Evolutionary conservation across 2,329 filamentous ascomycete species (phyloP).

Genomic region (Stemphylium lycopersici): DNA sequence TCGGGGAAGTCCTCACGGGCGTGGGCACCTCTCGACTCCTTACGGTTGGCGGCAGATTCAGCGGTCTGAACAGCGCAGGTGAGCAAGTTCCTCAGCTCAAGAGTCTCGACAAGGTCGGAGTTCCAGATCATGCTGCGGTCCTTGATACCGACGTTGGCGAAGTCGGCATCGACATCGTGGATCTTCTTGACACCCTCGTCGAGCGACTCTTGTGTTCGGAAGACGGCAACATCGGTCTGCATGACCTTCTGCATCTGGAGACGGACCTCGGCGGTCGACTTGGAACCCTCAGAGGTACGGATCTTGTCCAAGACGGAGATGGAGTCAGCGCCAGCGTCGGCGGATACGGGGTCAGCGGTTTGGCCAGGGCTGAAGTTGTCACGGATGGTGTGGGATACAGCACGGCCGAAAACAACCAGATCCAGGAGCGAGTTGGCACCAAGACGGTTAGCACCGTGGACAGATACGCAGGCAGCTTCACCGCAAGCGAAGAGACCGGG

Average conservation of each 20-base stretch:
- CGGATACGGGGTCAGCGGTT: conserved; percentile 77
- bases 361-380: conserved; percentile 88
- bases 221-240: conserved; percentile 96
- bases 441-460: conserved; percentile 97
- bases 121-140: conserved; percentile 99
- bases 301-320: conserved; percentile 86
- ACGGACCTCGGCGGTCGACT: conserved; percentile 86
- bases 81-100: conserved; percentile 92
- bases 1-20: conserved; percentile 96
- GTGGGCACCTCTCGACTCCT: conserved; percentile 96
- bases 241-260: conserved; percentile 96
- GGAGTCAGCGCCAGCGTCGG: conserved; percentile 86
- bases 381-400: conserved; percentile 94
- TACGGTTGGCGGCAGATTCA: conserved; percentile 85
- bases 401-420: conserved; percentile 95
- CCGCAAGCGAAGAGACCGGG: conserved; percentile 95
- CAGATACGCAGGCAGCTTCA: conserved; percentile 96
- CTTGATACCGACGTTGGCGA: conserved; percentile 87
- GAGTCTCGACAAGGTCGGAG: conserved; percentile 92
- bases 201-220: conserved; percentile 91
- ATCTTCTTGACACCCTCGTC: conserved; percentile 93
- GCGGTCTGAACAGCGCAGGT: conserved; percentile 98
- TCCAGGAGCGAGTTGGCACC: conserved; percentile 98
- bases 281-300: conserved; percentile 81
- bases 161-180: conserved; percentile 79